Percentiles rank a stretch among this genome's conserved stretches.
phyloP scores from a whole-genome alignment of 305 asterid genomes.

The Ajuga reptans region DNA sequence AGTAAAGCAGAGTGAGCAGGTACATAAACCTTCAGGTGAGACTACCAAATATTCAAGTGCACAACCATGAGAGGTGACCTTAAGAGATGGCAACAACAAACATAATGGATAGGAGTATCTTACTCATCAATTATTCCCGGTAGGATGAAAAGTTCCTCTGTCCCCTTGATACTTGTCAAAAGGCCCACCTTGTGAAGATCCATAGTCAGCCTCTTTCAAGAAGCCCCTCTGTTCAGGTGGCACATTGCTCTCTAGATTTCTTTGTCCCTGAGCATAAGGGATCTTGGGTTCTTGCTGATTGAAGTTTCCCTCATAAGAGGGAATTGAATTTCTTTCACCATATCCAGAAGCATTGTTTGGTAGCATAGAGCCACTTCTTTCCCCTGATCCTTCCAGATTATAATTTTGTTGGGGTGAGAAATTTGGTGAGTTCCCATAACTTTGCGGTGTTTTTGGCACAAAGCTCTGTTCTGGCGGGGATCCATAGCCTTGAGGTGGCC shows the following conservation, averaged over 20 bases:
- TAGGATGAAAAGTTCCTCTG: conserved; percentile 26
- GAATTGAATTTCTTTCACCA: conserved; percentile 26
- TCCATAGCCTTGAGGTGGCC: conserved; percentile 23
- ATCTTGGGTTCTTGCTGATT: conserved; percentile 31
- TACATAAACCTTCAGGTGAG: not conserved
- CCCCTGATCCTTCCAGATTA: conserved; percentile 29
- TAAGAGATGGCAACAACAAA: not conserved
- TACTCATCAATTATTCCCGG: conserved; percentile 30
- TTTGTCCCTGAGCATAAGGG: conserved; percentile 30
- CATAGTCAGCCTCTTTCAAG: conserved; percentile 22
- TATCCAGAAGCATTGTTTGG: conserved; percentile 27
- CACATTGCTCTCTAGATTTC: conserved; percentile 24
- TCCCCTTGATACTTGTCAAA: conserved; percentile 29
- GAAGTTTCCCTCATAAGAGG: conserved; percentile 28
- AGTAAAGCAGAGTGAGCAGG: not conserved
- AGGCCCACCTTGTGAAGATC: conserved; percentile 27
- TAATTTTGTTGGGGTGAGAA: conserved; percentile 17
- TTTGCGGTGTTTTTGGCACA: conserved; percentile 17
- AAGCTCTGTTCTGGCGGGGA: conserved; percentile 31
- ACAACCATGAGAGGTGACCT: not conserved
- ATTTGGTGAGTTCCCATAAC: conserved; percentile 21
- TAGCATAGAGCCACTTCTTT: conserved; percentile 27
- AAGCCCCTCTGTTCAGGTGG: conserved; percentile 34
- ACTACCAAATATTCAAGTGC: conserved; percentile 7
- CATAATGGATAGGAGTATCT: conserved; percentile 19